Evolutionary conservation across 75 land plant species (phyloP).

Genomic region (Isoetes taiwanensis): DNA sequence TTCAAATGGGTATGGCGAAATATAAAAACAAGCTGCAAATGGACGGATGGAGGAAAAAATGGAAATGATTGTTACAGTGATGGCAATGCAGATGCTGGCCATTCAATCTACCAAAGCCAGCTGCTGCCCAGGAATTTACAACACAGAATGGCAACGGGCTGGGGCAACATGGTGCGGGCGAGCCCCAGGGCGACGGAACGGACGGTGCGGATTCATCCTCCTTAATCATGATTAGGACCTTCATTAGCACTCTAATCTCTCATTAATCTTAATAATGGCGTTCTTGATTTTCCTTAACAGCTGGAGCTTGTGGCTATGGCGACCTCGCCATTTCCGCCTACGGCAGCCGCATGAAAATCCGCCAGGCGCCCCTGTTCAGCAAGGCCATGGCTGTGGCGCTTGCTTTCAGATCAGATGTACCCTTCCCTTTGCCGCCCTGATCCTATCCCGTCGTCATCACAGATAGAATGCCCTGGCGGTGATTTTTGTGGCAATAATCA

Average conservation of each 20-base stretch:
- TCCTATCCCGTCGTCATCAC: neutral
- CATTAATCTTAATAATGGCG: neutral
- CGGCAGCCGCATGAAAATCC: neutral
- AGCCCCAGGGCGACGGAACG: neutral
- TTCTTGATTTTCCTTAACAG: neutral
- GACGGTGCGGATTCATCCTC: neutral
- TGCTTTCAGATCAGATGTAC: neutral
- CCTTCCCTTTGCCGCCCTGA: neutral
- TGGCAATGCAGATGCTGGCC: too few species aligned
- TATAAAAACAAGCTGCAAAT: too few species aligned
- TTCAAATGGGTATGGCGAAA: too few species aligned
- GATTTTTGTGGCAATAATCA: neutral
- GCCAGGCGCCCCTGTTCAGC: neutral
- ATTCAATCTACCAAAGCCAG: too few species aligned
- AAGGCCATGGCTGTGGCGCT: neutral
- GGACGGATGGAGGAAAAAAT: too few species aligned
- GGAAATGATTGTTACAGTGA: too few species aligned
- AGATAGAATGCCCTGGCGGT: constrained; percentile 1
- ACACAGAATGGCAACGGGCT: neutral
- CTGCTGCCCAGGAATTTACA: too few species aligned
- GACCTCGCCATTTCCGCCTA: neutral
- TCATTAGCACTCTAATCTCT: neutral
- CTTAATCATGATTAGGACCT: neutral
- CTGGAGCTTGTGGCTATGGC: neutral
- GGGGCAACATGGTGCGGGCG: neutral